These are phyloP conservation scores for Mycena rosella DNA, from an alignment of 768 basidiomycete genomes.

Conservation along the genomic window DNA sequence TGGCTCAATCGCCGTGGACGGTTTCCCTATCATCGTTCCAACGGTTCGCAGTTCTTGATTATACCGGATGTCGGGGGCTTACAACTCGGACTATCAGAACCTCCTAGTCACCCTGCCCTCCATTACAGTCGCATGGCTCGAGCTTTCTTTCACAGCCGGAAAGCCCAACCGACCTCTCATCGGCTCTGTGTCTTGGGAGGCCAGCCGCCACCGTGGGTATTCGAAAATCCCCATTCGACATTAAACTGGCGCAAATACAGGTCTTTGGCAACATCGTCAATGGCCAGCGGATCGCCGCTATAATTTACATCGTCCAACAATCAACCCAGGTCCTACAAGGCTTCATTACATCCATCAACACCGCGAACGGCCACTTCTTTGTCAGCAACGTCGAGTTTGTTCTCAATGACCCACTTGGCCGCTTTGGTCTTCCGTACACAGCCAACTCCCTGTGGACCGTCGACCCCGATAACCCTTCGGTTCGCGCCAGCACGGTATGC, in stretches of 20 bases:
- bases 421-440: background rate
- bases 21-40: too few relatives aligned
- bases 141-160: constrained; percentile 1
- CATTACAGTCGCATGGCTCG: constrained; percentile 22
- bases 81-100: too few relatives aligned
- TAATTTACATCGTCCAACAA: constrained; percentile 19
- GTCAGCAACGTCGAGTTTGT: constrained; percentile 4
- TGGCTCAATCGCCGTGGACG: too few relatives aligned
- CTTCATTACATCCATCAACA: constrained; percentile 12
- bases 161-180: constrained; percentile 12
- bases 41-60: too few relatives aligned
- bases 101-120: constrained; percentile 13
- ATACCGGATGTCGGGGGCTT: too few relatives aligned
- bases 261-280: constrained; percentile 20
- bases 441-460: constrained; percentile 24
- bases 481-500: constrained; percentile 8
- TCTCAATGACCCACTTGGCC: constrained; percentile 7
- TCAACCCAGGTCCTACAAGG: constrained; percentile 3
- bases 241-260: background rate
- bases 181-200: constrained; percentile 23
- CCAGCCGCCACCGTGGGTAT: constrained; percentile 10
- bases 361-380: constrained; percentile 5
- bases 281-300: constrained; percentile 11
- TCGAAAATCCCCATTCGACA: background rate
- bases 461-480: constrained; percentile 18